Evolutionary conservation across 2,329 filamentous ascomycete genomes (phyloP), one percentile per base, ranked within the genome.

Genomic region (Davidsoniella eucalypti): DNA sequence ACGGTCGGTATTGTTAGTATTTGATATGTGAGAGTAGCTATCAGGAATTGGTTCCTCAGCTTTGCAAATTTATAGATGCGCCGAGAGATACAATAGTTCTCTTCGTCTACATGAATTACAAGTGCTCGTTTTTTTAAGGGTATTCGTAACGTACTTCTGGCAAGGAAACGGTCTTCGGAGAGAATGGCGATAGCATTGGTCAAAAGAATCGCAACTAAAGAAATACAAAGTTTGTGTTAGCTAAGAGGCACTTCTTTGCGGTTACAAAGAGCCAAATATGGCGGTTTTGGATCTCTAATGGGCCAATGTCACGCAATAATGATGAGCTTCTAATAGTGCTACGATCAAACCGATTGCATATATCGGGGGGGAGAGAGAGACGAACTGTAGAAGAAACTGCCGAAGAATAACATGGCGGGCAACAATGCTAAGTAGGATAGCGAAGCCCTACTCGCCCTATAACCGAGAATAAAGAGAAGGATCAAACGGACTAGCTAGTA

Each of bases 181-280:
- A 96, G 82, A 61, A 95, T 80, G 56, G 88, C 87, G 62, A 96
- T 82, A 57, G 87, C 86, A 67, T 98, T 98, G 67, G 92, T 80
- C 63, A 96, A 76, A 61, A 96, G 85, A 63, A 94, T 73, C 58
- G 79, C 75, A 57, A 90, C 84, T 64, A 54, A 42, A 8, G 17
- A 17, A 14, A 16, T 23, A 17, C 29, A 25, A n/a, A 14, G 33
- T 17, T 10, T 17, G 17, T 18, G 21, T 38, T 42, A 41, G n/a
- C 9, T 38, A 40, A 4, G 12, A n/a, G 8, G 2, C 17, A 14
- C 6, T 39, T 37, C 23, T 33, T 18, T 47, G 23, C 8, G 6
- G 38, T 40, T 40, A 33, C 29, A 33, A 12, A 33, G 4, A 12
- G 2, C 14, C 41, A 18, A 33, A 33, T 33, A 33, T 12, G 29